Conservation (phyloP, 164 flowering plant genomes). For the Aristolochia californica region DNA sequence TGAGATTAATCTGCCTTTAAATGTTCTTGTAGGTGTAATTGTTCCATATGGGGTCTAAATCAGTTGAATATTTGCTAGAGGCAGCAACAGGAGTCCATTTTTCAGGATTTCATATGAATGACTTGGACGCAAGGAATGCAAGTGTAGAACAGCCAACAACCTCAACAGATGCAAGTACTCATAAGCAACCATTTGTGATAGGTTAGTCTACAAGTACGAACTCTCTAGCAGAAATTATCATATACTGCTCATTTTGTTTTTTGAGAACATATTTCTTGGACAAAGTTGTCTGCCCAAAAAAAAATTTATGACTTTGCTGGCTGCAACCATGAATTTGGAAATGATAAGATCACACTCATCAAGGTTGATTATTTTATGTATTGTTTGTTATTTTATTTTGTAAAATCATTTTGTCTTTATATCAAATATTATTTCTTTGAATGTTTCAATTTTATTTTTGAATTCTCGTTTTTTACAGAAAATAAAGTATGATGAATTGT, state of each 20-base stretch:
- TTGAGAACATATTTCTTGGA: not conserved
- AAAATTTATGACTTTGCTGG: too few relatives aligned
- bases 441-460: too few relatives aligned
- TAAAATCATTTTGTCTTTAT: too few relatives aligned
- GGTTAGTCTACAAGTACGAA: conserved; percentile 30
- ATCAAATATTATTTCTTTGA: too few relatives aligned
- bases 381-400: too few relatives aligned
- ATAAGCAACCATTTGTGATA: conserved; percentile 76
- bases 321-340: too few relatives aligned
- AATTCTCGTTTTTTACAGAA: too few relatives aligned
- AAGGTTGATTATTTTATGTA: too few relatives aligned
- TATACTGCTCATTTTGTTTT: not conserved
- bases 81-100: conserved; percentile 78
- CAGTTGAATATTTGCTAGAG: conserved; percentile 65
- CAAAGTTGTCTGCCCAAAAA: too few relatives aligned
- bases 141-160: conserved; percentile 41
- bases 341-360: too few relatives aligned
- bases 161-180: conserved; percentile 38
- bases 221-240: not conserved
- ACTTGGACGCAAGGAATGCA: conserved; percentile 25
- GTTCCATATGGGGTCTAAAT: conserved; percentile 49
- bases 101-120: conserved; percentile 80
- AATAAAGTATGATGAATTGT: too few relatives aligned
- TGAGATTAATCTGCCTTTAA: too few relatives aligned
- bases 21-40: conserved; percentile 14